Evolutionary conservation across 2,329 filamentous ascomycete species (phyloP).

Genomic region (Cladosporium sp.): DNA sequence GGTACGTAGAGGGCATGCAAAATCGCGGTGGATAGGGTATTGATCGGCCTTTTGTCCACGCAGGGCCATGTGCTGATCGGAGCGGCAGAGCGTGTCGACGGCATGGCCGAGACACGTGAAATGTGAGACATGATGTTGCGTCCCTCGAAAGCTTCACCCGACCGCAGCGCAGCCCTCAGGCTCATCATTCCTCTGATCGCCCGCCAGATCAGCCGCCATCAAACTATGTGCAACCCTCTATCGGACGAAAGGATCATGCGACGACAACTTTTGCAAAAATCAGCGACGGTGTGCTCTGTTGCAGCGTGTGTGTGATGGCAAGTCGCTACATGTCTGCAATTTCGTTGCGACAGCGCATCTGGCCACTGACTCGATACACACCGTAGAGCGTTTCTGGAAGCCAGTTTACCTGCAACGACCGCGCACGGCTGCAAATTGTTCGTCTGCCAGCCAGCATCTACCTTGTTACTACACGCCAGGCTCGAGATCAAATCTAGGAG

Average conservation of each 20-base stretch:
- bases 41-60: background rate
- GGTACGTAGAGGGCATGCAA: too few relatives aligned
- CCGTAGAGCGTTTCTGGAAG: constrained; percentile 7
- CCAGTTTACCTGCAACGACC: constrained; percentile 4
- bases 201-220: constrained; percentile 10
- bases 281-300: too few relatives aligned
- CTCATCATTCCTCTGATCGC: constrained; percentile 5
- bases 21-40: too few relatives aligned
- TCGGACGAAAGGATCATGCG: background rate
- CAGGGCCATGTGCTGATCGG: background rate
- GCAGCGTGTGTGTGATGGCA: too few relatives aligned
- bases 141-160: constrained; percentile 3
- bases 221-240: background rate
- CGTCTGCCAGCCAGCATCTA: background rate
- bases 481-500: background rate
- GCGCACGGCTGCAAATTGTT: constrained; percentile 3
- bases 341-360: background rate
- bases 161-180: constrained; percentile 4
- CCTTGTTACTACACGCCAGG: constrained; percentile 1
- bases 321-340: too few relatives aligned
- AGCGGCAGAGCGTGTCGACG: background rate
- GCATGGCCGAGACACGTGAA: constrained; percentile 1
- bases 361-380: constrained; percentile 1
- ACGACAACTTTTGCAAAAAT: background rate
- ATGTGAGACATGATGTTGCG: constrained; percentile 8